These are phyloP conservation scores for Neurospora sp. DNA, from an alignment of 495 filamentous ascomycete genomes.

Conservation along the genomic window DNA sequence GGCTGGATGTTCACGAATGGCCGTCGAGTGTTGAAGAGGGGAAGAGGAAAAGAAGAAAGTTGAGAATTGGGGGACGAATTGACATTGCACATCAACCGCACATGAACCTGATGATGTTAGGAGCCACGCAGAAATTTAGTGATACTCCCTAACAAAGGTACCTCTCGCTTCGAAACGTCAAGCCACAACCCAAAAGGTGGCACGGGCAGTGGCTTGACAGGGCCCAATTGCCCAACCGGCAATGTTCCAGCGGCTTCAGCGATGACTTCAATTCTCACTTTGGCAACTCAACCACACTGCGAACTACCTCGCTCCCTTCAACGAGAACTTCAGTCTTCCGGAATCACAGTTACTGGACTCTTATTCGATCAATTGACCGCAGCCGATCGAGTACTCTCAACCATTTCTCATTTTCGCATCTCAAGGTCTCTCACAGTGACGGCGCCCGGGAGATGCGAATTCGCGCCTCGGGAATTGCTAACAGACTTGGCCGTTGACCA, in stretches of 20 bases:
- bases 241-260: neutral
- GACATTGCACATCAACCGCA: neutral
- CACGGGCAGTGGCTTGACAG: neutral
- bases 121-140: accelerated
- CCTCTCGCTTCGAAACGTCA: neutral
- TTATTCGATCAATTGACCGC: neutral
- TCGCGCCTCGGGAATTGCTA: too few relatives aligned
- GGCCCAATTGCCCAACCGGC: neutral
- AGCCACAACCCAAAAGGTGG: neutral
- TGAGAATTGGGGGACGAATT: neutral
- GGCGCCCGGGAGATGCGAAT: too few relatives aligned
- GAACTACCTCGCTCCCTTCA: neutral
- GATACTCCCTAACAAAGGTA: accelerated
- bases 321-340: neutral
- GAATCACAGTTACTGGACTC: neutral
- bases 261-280: neutral
- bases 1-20: neutral
- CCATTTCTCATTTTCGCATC: too few relatives aligned
- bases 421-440: too few relatives aligned
- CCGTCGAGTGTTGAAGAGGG: neutral
- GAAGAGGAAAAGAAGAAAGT: neutral
- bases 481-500: too few relatives aligned
- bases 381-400: neutral
- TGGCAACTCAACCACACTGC: neutral
- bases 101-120: neutral